Evolutionary conservation across 768 basidiomycete genomes (phyloP), one percentile per base, ranked within the genome.

Genomic region (Naganishia friedmannii): DNA sequence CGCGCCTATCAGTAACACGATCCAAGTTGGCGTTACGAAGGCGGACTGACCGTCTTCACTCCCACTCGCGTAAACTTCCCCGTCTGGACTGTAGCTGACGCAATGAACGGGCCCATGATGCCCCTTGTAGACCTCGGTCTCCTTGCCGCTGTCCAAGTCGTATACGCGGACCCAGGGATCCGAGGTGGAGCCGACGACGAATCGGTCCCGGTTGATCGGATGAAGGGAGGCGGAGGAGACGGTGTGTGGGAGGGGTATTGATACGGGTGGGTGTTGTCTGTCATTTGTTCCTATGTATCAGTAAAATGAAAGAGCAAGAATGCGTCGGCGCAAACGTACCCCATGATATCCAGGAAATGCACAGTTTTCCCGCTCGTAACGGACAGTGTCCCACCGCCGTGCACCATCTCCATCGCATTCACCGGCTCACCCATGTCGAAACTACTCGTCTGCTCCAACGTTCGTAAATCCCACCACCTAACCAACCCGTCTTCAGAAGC

Each of bases 131-230:
- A 96, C 86, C 69, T 97, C 95, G 73, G 86, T 83, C 83, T 99
- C 94, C 80, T 89, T 88, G 1, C 95, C 96, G 37, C 90, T 87
- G 46, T 80, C 76, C 77, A 94, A 88, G 19, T 89, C 90, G 79
- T 98, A 93, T 34, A 97, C 87, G 42, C 95, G 86, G 54, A 99
- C 93, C 96, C 96, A 98, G 76, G 97, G 93, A 80, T 99, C 96
- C 17, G 86, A 86, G 63, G 86, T 85, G 74, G 88, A 91, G 48
- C 96, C 96, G 0, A 92, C 93, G 68, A 98, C 90, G 82, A 97
- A 98, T 60, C 92, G 87, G 78, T 95, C 90, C 77, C 91, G 88
- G 54, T 86, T 83, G 73, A 89, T 86, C 2, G 96, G 96, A 78
- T 98, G 95, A 57, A 99, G 88, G 0, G 95, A 95, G 45, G 93